A percentile compares a stretch with the other conserved stretches of the same genome.
phyloP scores from a whole-genome alignment of 2,329 filamentous ascomycete species.

The Verticillium nonalfalfae region DNA sequence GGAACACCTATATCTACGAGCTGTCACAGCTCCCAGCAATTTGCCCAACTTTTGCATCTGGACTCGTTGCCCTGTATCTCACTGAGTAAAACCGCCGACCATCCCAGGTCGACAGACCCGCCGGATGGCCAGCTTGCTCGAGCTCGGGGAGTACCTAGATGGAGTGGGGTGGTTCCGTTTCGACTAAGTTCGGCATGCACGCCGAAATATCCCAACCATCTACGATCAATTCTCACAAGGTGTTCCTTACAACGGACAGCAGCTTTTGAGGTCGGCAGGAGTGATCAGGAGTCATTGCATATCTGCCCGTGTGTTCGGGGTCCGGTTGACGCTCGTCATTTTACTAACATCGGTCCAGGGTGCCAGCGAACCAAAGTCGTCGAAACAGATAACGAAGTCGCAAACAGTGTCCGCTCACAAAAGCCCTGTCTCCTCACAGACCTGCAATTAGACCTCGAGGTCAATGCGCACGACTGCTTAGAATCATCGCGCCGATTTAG shows the following conservation, averaged over 20 bases:
- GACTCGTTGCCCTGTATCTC: neutral
- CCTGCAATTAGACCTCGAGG: neutral
- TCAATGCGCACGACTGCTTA: neutral
- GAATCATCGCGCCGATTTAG: neutral
- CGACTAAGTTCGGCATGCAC: neutral
- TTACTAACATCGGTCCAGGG: neutral
- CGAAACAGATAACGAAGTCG: neutral
- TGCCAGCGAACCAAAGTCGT: too few relatives aligned
- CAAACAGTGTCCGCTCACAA: neutral
- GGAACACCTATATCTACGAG: neutral
- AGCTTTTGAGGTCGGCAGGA: neutral
- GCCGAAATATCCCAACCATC: neutral
- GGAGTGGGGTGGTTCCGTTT: neutral
- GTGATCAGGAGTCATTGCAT: neutral
- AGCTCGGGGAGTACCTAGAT: neutral
- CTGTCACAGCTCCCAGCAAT: neutral
- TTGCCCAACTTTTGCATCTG: neutral
- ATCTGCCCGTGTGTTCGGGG: neutral
- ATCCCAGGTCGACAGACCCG: neutral
- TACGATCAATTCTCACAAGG: neutral
- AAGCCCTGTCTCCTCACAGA: neutral
- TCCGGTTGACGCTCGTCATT: neutral
- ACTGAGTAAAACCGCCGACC: neutral
- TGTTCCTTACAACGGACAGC: neutral
- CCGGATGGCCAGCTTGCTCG: neutral